Evolutionary conservation across 495 filamentous ascomycete species (phyloP).

Genomic region (Chaetomium cochliodes): DNA sequence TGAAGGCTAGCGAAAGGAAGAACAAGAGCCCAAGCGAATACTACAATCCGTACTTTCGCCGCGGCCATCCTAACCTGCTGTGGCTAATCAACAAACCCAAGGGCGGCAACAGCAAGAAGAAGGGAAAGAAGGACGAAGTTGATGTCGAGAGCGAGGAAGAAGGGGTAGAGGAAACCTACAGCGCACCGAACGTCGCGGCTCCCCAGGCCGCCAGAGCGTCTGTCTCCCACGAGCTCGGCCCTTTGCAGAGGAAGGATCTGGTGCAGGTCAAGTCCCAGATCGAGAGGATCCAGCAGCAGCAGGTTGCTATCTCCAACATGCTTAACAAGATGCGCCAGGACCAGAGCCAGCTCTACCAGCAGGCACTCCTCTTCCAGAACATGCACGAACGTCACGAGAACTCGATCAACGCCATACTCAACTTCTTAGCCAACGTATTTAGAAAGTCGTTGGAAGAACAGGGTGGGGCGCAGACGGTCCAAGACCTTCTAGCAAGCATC

Average conservation of each 20-base stretch:
- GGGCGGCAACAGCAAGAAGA: slow-evolving; percentile 57
- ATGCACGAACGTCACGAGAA: slow-evolving; percentile 95
- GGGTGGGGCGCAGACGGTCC: slow-evolving; percentile 64
- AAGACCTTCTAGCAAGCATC: slow-evolving; percentile 68
- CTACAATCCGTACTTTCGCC: slow-evolving; percentile 91
- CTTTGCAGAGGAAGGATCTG: slow-evolving; percentile 75
- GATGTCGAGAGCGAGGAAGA: slow-evolving; percentile 74
- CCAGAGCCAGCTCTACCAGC: slow-evolving; percentile 84
- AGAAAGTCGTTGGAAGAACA: slow-evolving; percentile 63
- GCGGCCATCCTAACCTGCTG: slow-evolving; percentile 85
- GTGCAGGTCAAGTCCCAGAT: slow-evolving; percentile 75
- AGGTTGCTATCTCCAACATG: slow-evolving; percentile 74
- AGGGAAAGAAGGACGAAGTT: slow-evolving; percentile 65
- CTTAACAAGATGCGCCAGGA: slow-evolving; percentile 77
- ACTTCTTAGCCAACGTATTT: slow-evolving; percentile 95
- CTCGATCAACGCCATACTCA: slow-evolving; percentile 96
- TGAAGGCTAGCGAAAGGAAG: slow-evolving; percentile 94
- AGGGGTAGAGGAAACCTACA: slow-evolving; percentile 42
- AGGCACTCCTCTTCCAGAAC: slow-evolving; percentile 84
- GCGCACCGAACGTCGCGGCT: slow-evolving; percentile 12
- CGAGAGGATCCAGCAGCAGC: slow-evolving; percentile 76
- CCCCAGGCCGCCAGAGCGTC: slow-evolving; percentile 25
- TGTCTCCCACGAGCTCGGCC: slow-evolving; percentile 42
- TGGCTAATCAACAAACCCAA: slow-evolving; percentile 99
- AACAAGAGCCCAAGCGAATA: slow-evolving; percentile 98